phyloP scores from a whole-genome alignment of 441 rosid genomes.

The Erodium trifolium region DNA sequence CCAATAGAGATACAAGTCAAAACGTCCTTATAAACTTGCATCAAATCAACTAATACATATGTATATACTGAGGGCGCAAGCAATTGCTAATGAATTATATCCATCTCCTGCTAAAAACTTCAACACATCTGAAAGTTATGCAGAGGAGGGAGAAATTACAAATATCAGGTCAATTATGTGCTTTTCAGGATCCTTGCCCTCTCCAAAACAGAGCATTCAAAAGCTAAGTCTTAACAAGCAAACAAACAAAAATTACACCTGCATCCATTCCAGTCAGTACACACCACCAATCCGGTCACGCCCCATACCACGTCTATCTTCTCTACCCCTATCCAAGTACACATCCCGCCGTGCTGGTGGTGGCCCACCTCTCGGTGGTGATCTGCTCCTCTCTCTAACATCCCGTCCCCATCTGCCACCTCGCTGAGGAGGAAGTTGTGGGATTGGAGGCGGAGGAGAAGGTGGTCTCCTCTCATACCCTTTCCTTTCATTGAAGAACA shows the following conservation, averaged over 20 bases:
- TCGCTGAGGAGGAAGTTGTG: constrained; percentile 21
- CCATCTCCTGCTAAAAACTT: no score
- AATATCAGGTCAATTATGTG: background rate
- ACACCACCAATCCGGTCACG: constrained; percentile 49
- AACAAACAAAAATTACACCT: constrained; percentile 15
- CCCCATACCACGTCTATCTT: constrained; percentile 38
- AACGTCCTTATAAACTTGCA: no score
- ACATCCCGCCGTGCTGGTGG: constrained; percentile 45
- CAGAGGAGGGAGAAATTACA: background rate
- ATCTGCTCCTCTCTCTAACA: constrained; percentile 73
- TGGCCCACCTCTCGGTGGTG: constrained; percentile 52
- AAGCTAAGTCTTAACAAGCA: background rate
- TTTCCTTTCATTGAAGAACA: constrained; percentile 46
- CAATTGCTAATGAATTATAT: no score
- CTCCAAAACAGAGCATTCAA: no score
- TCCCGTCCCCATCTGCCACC: constrained; percentile 52
- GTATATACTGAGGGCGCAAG: no score
- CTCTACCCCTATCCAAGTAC: constrained; percentile 48
- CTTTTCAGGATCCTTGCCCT: background rate
- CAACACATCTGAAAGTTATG: no score
- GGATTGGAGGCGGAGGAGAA: constrained; percentile 30
- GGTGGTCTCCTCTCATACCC: constrained; percentile 43
- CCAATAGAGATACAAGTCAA: no score
- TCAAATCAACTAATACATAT: no score
- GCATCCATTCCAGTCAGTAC: constrained; percentile 28